Evolutionary conservation across 345 rosid genomes (phyloP), one percentile per base, ranked within the genome.

Genomic region (Passiflora organensis): DNA sequence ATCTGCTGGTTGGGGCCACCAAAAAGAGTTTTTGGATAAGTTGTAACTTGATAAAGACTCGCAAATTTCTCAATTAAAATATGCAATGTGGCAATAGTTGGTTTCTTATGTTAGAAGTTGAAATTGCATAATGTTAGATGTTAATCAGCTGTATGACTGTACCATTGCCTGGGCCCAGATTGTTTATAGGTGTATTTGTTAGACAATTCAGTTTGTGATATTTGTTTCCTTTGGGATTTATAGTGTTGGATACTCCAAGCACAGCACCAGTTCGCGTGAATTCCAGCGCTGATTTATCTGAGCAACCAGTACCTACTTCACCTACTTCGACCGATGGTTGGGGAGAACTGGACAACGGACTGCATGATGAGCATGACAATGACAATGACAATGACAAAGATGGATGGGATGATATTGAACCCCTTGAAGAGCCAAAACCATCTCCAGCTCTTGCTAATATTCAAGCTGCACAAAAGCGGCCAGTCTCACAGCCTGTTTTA

Each of bases 281-380:
- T 79, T 82, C 89, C 13, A 68, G 78, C 82, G 70, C 73, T 8
- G 97, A 86, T 76, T 71, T 85, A 48, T 72, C 82, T 6, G 91
- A 93, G 68, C 89, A 68, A 69, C 91, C 91, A 0, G 74, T 72
- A 49, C 94, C 91, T 42, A 69, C 49, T 22, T 93, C 97, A 37
- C 99, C 99, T 19, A 76, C 97, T 54, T 93, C 97, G 69, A 84
- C 96, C 1, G 97, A 93, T 70, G 99, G 99, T 28, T 93, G 99
- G 99, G 99, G 99, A 72, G 99, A 93, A 55, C 65, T 79, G 49
- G 97, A 82, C 58, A 85, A 86, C 52, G 99, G 96, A 64, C 72
- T 89, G 70, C 56, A 69, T 53, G 95, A 80, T 69, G 89, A 72
- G 37, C 81, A 72, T 52, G 94, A 79, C n/a, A 78, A 77, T 41